These are phyloP conservation scores for Chaetomiaceae sp. DNA, from an alignment of 2,329 filamentous ascomycete species.

Conservation along the genomic window DNA sequence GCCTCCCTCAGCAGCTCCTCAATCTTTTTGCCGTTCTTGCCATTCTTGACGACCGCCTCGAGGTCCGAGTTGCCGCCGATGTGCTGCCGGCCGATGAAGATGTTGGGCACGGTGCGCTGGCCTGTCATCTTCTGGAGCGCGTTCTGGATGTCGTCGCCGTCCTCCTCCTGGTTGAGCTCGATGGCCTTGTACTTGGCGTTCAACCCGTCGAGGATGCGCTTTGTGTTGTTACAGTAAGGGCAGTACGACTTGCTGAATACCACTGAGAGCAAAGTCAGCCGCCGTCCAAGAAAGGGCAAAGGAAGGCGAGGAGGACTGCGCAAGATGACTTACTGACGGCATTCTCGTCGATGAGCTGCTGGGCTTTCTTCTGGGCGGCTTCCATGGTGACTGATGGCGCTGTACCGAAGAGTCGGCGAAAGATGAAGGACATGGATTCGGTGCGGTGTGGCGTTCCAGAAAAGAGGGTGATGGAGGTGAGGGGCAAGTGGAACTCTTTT, in stretches of 20 bases:
- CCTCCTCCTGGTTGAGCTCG: constrained; percentile 82
- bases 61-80: constrained; percentile 95
- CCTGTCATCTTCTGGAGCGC: constrained; percentile 74
- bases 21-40: constrained; percentile 64
- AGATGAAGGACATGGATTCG: constrained; percentile 54
- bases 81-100: constrained; percentile 86
- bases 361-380: constrained; percentile 75
- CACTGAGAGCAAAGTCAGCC: constrained; percentile 50
- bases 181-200: constrained; percentile 70
- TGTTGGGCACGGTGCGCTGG: constrained; percentile 91
- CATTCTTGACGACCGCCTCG: constrained; percentile 47
- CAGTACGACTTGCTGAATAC: constrained; percentile 98
- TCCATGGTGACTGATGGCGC: constrained; percentile 68
- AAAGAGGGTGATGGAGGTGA: constrained; percentile 13
- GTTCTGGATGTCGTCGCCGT: constrained; percentile 77
- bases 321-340: constrained; percentile 61
- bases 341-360: constrained; percentile 85
- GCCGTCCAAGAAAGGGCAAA: too few species aligned
- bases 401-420: constrained; percentile 66
- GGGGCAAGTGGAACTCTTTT: constrained; percentile 16
- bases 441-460: constrained; percentile 12
- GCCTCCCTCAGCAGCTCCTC: constrained; percentile 40
- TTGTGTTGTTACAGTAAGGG: constrained; percentile 82
- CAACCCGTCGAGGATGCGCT: constrained; percentile 64
- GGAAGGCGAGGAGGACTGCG: too few species aligned